A percentile compares a stretch with the other conserved stretches of the same genome.
These are phyloP conservation scores for Phytophthora fragariae DNA, from an alignment of 352 stramenopile genomes.

Conservation along the genomic window DNA sequence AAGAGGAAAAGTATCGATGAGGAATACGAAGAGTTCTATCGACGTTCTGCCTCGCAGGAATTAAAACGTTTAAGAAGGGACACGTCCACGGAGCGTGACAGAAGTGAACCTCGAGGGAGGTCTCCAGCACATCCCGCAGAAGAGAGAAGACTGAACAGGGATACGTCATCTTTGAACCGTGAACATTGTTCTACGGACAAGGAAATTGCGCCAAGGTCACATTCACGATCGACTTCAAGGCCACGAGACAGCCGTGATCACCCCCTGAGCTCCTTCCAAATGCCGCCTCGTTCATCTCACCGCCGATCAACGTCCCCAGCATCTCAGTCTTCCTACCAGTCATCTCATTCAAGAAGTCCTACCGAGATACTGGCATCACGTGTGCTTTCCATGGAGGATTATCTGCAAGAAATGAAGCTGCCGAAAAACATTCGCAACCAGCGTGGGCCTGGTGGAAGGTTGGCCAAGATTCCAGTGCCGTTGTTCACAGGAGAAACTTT, in stretches of 20 bases:
- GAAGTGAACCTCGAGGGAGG: conserved; percentile 5
- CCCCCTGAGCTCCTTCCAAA: conserved; percentile 10
- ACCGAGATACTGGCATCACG: conserved; percentile 20
- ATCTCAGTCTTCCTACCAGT: background rate
- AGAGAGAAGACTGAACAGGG: background rate
- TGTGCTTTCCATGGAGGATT: conserved; percentile 22
- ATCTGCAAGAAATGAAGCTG: conserved; percentile 19
- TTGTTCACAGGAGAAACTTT: conserved; percentile 33
- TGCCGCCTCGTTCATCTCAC: conserved; percentile 14
- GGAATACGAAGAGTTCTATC: conserved; percentile 25
- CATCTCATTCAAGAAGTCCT: conserved; percentile 9
- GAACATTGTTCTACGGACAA: background rate
- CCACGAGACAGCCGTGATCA: conserved; percentile 9
- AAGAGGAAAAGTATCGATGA: conserved; percentile 11
- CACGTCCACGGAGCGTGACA: conserved; percentile 13
- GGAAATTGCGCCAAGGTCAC: background rate
- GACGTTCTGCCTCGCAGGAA: conserved; percentile 5
- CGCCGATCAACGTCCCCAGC: background rate
- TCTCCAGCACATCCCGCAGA: background rate
- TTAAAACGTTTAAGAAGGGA: conserved; percentile 15
- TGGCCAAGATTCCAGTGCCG: conserved; percentile 29
- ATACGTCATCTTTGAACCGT: background rate
- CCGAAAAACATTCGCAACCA: conserved; percentile 13
- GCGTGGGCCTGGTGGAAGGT: conserved; percentile 7
- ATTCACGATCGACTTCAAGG: conserved; percentile 6